These are phyloP conservation scores for Oryza meyeriana DNA, from an alignment of 176 grass and related monocot genomes.

Conservation along the genomic window DNA sequence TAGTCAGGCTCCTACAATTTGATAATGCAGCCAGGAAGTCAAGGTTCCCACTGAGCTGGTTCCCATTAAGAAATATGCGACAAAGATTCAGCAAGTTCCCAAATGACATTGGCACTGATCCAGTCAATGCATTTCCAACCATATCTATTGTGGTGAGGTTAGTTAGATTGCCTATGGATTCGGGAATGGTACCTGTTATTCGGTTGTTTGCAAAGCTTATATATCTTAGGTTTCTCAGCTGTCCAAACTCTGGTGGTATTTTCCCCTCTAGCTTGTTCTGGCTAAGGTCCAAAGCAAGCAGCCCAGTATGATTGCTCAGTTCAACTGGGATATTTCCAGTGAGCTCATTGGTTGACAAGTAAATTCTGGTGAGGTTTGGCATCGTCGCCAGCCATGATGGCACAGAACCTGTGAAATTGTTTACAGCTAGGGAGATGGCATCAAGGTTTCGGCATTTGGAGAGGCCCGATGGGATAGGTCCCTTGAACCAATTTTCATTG, in stretches of 20 bases:
- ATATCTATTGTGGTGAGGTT: conserved; percentile 16
- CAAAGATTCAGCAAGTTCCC: conserved; percentile 23
- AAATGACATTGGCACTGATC: conserved; percentile 35
- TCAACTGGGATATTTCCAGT: conserved; percentile 40
- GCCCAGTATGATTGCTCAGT: conserved; percentile 18
- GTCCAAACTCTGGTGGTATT: conserved; percentile 28
- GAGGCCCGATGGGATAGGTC: conserved; percentile 27
- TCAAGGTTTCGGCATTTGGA: conserved; percentile 25
- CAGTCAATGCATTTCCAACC: conserved; percentile 2
- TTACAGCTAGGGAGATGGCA: neutral
- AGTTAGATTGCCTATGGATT: conserved; percentile 33
- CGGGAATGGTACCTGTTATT: conserved; percentile 37
- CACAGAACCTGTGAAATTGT: conserved; percentile 32
- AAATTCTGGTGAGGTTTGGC: neutral
- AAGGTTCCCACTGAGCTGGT: conserved; percentile 34
- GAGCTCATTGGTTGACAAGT: conserved; percentile 35
- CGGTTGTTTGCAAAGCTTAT: conserved; percentile 35
- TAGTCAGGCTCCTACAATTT: conserved; percentile 15
- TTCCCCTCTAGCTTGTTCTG: conserved; percentile 32
- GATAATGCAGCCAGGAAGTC: conserved; percentile 29
- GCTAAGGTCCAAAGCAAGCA: conserved; percentile 37
- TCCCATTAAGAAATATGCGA: neutral
- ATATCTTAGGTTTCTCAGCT: conserved; percentile 1
- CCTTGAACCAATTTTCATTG: conserved; percentile 13
- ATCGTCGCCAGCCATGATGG: conserved; percentile 34